phyloP scores from a whole-genome alignment of 208 protist species.

The Paratrypanosoma confusum region DNA sequence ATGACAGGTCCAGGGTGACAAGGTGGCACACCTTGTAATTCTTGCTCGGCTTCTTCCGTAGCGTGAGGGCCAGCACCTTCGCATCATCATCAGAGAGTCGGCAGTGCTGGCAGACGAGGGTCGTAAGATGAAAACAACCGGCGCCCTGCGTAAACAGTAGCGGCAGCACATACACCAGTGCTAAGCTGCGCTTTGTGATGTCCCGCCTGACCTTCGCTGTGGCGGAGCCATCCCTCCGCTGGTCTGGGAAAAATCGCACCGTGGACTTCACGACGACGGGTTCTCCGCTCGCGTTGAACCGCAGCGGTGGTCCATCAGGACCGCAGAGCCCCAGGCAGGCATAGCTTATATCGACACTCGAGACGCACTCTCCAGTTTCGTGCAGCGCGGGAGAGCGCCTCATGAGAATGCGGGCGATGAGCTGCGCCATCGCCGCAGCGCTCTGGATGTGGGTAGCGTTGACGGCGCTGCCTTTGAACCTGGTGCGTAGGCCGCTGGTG shows the following conservation, averaged over 20 bases:
- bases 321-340: constrained; percentile 27
- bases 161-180: constrained; percentile 28
- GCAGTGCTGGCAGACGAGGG: constrained; percentile 28
- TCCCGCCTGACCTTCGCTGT: constrained; percentile 4
- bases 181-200: constrained; percentile 27
- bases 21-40: constrained; percentile 15
- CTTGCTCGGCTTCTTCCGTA: constrained; percentile 12
- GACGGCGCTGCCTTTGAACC: constrained; percentile 16
- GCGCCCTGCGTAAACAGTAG: constrained; percentile 32
- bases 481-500: no score
- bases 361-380: constrained; percentile 15
- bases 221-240: constrained; percentile 7
- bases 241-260: constrained; percentile 33
- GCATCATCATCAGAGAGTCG: constrained; percentile 39
- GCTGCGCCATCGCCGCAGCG: constrained; percentile 11
- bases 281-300: constrained; percentile 17
- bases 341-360: constrained; percentile 29
- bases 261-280: neutral
- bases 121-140: constrained; percentile 17
- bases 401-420: constrained; percentile 14
- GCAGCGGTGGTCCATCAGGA: constrained; percentile 15
- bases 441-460: constrained; percentile 24
- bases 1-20: constrained; percentile 14
- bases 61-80: constrained; percentile 30
- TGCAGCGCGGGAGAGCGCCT: constrained; percentile 11